Conservation (phyloP, 2,329 filamentous ascomycete genomes). For the Leptodontidium sp. region DNA sequence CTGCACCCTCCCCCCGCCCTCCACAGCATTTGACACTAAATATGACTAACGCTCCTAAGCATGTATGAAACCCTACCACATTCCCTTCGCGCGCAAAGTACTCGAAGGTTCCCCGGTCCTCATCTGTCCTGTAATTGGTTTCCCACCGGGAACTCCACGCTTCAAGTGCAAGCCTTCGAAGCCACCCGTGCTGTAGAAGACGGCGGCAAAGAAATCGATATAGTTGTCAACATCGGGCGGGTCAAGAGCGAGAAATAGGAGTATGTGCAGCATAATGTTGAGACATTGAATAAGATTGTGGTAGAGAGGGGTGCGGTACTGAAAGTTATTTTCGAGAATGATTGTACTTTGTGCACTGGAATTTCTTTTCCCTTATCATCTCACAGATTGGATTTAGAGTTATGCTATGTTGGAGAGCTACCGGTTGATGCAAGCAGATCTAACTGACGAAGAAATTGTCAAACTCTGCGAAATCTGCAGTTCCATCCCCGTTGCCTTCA, state of each 20-base stretch:
- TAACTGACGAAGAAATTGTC: constrained; percentile 58
- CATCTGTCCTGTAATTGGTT: constrained; percentile 61
- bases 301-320: constrained; percentile 53
- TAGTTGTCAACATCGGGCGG: constrained; percentile 69
- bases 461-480: constrained; percentile 64
- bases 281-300: constrained; percentile 58
- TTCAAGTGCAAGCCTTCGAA: constrained; percentile 61
- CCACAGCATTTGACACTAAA: too few species aligned
- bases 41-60: too few species aligned
- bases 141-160: constrained; percentile 65
- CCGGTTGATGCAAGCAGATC: too few species aligned
- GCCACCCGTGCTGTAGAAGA: constrained; percentile 55
- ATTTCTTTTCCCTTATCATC: too few species aligned
- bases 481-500: constrained; percentile 58
- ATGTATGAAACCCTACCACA: constrained; percentile 65
- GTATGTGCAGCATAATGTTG: constrained; percentile 62
- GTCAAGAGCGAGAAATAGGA: constrained; percentile 63
- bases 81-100: constrained; percentile 56
- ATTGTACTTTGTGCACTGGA: too few species aligned
- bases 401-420: too few species aligned
- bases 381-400: too few species aligned
- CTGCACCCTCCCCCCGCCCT: too few species aligned
- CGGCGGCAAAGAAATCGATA: constrained; percentile 64
- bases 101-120: constrained; percentile 57
- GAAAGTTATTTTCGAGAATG: constrained; percentile 71